Conservation (phyloP, 2,329 filamentous ascomycete species). For the Stachybotrys chlorohalonatus region DNA sequence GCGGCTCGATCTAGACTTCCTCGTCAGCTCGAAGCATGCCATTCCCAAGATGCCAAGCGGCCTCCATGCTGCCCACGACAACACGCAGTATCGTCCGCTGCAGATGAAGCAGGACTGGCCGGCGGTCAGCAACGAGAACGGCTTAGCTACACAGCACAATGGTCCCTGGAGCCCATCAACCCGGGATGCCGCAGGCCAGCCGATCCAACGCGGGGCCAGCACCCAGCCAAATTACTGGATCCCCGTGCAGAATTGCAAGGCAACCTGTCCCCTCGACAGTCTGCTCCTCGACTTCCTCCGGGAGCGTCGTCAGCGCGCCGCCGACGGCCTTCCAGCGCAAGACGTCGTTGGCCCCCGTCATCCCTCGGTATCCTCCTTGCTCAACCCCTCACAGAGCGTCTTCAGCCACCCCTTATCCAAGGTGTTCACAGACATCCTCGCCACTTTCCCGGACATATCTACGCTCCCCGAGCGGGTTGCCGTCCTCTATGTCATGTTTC, state of each 20-base stretch:
- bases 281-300: slow-evolving; percentile 74
- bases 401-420: slow-evolving; percentile 71
- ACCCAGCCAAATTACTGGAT: slow-evolving; percentile 12
- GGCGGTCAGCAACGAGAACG: slow-evolving; percentile 15
- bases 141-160: slow-evolving; percentile 2
- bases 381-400: slow-evolving; percentile 57
- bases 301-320: slow-evolving; percentile 56
- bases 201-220: slow-evolving; percentile 9
- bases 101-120: slow-evolving; percentile 45
- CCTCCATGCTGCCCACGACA: slow-evolving; percentile 37
- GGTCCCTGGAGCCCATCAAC: slow-evolving; percentile 5
- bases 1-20: slow-evolving; percentile 62
- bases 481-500: slow-evolving; percentile 78
- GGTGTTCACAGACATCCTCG: slow-evolving; percentile 76
- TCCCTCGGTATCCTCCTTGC: slow-evolving; percentile 68
- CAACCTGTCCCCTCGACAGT: slow-evolving; percentile 69
- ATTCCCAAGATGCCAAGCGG: slow-evolving; percentile 43
- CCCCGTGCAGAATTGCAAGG: slow-evolving; percentile 48
- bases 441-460: slow-evolving; percentile 72
- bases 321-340: slow-evolving; percentile 53
- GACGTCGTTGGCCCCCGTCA: slow-evolving; percentile 69
- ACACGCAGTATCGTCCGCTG: slow-evolving; percentile 31
- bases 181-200: slow-evolving; percentile 5
- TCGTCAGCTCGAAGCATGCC: slow-evolving; percentile 53
- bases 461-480: slow-evolving; percentile 76